A percentile compares a stretch with the other conserved stretches of the same genome.
These are phyloP conservation scores for Cladobotryum protrusum DNA, from an alignment of 2,329 filamentous ascomycete species.

Conservation along the genomic window DNA sequence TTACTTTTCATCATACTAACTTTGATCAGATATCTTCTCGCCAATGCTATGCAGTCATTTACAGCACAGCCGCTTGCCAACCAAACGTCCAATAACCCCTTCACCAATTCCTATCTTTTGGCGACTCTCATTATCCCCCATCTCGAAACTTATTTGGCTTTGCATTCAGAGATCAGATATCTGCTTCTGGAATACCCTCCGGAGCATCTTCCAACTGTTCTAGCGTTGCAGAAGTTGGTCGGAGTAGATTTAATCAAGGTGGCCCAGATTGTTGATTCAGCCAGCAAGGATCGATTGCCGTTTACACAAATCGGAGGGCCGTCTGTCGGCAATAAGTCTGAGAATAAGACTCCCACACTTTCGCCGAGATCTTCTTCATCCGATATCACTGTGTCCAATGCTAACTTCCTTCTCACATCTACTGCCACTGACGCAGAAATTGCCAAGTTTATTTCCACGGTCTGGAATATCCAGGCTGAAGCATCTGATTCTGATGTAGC, in stretches of 20 bases:
- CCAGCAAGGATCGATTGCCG: conserved; percentile 29
- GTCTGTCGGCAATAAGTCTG: conserved; percentile 23
- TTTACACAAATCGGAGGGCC: conserved; percentile 35
- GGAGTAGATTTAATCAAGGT: conserved; percentile 53
- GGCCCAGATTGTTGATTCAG: conserved; percentile 48
- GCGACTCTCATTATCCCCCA: conserved; percentile 55
- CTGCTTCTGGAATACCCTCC: conserved; percentile 54
- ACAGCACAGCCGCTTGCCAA: conserved; percentile 44
- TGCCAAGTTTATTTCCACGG: conserved; percentile 44
- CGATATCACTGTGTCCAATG: conserved; percentile 39
- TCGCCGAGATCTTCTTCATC: conserved; percentile 20
- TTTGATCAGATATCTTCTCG: conserved; percentile 48
- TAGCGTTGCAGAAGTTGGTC: conserved; percentile 52
- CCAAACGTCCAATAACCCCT: conserved; percentile 48
- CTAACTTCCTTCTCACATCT: conserved; percentile 52
- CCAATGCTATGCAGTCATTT: conserved; percentile 54
- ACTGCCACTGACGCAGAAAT: conserved; percentile 50
- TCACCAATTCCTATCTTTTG: conserved; percentile 47
- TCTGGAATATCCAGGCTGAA: conserved; percentile 38
- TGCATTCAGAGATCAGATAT: conserved; percentile 47
- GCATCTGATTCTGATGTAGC: conserved; percentile 37
- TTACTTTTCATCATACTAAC: conserved; percentile 7
- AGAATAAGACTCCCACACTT: conserved; percentile 17
- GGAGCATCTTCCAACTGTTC: conserved; percentile 49
- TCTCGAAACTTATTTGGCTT: conserved; percentile 52